A percentile compares a stretch with the other conserved stretches of the same genome.
Conservation (phyloP, 306 rosid species). For the Corylus americana region DNA sequence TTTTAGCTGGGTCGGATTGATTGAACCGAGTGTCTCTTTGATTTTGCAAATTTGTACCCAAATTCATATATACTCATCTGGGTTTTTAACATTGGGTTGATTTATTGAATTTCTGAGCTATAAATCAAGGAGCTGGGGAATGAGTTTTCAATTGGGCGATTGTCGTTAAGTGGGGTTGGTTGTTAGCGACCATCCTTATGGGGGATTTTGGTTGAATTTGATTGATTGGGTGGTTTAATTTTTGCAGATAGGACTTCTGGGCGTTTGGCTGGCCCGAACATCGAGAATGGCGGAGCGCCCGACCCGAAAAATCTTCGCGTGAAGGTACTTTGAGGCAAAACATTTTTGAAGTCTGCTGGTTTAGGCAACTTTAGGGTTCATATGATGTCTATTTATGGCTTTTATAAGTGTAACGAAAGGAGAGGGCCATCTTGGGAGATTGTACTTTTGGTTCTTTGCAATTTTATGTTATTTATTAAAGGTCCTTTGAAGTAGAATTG, state of each 20-base stretch:
- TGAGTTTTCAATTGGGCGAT: background rate
- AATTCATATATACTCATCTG: background rate
- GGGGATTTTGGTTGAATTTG: conserved; percentile 33
- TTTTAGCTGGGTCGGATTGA: background rate
- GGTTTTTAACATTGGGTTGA: background rate
- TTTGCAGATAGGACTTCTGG: conserved; percentile 69
- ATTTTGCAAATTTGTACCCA: background rate
- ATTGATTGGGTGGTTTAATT: conserved; percentile 24
- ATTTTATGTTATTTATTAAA: background rate
- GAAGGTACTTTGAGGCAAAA: conserved; percentile 51
- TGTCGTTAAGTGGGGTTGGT: background rate
- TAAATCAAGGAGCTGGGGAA: background rate
- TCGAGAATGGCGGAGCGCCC: conserved; percentile 59
- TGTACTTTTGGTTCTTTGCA: background rate
- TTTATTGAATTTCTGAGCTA: conserved; percentile 28
- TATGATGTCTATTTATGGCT: background rate
- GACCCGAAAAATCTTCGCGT: conserved; percentile 92
- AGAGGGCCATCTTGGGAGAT: background rate
- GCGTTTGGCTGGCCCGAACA: conserved; percentile 57
- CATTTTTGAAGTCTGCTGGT: background rate
- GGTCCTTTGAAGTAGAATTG: background rate
- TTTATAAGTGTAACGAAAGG: background rate
- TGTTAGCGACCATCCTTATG: conserved; percentile 18
- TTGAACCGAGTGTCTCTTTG: background rate
- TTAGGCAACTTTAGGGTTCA: background rate